These are phyloP conservation scores for Nicotiana rustica DNA, from an alignment of 305 asterid genomes.

Conservation along the genomic window DNA sequence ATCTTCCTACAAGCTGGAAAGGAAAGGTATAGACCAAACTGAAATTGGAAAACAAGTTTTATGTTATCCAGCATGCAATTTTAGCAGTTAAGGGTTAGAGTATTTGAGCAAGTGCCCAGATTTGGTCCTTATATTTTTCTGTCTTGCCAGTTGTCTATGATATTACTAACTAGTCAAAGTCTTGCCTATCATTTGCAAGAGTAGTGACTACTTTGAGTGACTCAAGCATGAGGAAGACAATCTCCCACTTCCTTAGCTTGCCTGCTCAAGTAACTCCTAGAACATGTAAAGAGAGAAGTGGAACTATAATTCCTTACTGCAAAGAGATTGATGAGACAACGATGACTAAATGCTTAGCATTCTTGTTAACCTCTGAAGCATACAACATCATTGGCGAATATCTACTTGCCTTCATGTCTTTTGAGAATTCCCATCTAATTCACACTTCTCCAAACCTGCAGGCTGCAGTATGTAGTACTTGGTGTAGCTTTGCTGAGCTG, in stretches of 20 bases:
- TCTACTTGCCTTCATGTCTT: background rate
- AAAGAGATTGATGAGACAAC: background rate
- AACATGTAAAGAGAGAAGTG: background rate
- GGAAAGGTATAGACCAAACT: background rate
- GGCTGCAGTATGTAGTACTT: background rate
- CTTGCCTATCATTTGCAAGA: background rate
- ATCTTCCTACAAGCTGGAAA: slow-evolving; percentile 16
- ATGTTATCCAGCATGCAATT: background rate
- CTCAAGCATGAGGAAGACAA: background rate
- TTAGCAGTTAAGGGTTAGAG: background rate
- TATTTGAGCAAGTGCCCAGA: background rate
- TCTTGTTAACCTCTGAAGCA: background rate
- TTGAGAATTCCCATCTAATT: background rate
- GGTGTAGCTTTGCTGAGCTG: background rate
- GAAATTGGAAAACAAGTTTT: background rate
- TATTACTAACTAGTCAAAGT: background rate
- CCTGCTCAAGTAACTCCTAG: background rate
- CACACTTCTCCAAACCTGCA: background rate
- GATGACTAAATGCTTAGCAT: background rate
- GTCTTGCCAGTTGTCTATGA: background rate
- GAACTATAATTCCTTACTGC: background rate
- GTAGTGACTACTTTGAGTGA: background rate
- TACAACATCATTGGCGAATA: background rate
- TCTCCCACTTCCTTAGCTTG: background rate
- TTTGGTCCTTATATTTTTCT: background rate